Evolutionary conservation across 495 filamentous ascomycete species (phyloP).

Genomic region (Tuber calosporum): DNA sequence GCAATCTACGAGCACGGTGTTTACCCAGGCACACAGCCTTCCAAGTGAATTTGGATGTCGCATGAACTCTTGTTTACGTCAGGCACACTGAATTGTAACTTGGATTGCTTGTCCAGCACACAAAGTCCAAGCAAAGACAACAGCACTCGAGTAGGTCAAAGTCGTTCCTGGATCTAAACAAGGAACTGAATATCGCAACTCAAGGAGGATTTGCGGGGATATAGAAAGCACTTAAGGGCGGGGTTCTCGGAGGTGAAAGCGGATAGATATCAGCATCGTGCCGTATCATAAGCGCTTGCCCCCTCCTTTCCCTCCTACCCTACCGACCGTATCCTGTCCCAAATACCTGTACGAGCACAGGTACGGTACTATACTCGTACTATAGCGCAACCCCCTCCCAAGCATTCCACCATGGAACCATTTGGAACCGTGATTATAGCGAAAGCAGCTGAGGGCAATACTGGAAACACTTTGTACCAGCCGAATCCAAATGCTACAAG

Average conservation of each 20-base stretch:
- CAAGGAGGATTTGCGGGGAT: background rate
- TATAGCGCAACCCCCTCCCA: background rate
- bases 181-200: background rate
- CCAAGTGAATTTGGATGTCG: background rate
- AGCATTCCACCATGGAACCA: background rate
- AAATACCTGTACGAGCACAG: background rate
- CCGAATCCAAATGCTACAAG: background rate
- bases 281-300: background rate
- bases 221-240: background rate
- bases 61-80: background rate
- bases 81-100: background rate
- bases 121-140: background rate
- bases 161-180: background rate
- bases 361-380: too few species aligned
- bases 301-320: too few species aligned
- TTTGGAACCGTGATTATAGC: background rate
- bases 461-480: background rate
- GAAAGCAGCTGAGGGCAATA: background rate
- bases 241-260: background rate
- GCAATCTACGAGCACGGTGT: background rate
- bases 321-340: background rate
- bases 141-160: background rate
- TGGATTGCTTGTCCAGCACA: background rate
- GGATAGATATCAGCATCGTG: background rate
- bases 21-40: background rate